A percentile compares a stretch with the other conserved stretches of the same genome.
These are phyloP conservation scores for Pholiota microspora DNA, from an alignment of 768 basidiomycete genomes.

Conservation along the genomic window DNA sequence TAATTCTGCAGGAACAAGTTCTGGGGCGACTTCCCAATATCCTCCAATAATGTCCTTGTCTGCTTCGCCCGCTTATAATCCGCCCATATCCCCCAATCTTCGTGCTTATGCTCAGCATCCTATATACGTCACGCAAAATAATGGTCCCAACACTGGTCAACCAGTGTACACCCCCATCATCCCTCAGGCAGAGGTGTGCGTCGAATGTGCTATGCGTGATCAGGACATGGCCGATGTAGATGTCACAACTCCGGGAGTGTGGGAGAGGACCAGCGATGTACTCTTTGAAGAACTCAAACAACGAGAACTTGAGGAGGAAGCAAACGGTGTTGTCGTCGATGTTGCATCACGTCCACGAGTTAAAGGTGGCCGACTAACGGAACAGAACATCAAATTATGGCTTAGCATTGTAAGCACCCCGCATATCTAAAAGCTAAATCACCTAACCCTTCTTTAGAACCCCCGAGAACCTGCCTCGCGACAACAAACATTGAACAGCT, in stretches of 20 bases:
- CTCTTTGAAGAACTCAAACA: slow-evolving; percentile 73
- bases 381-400: slow-evolving; percentile 82
- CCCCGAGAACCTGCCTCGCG: slow-evolving; percentile 86
- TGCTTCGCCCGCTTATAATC: slow-evolving; percentile 56
- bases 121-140: slow-evolving; percentile 63
- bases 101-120: slow-evolving; percentile 74
- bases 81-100: slow-evolving; percentile 64
- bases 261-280: slow-evolving; percentile 89
- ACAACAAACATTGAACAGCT: slow-evolving; percentile 76
- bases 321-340: slow-evolving; percentile 47
- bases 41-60: slow-evolving; percentile 57
- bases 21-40: slow-evolving; percentile 27
- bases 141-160: slow-evolving; percentile 45
- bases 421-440: slow-evolving; percentile 1
- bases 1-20: slow-evolving; percentile 19
- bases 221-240: slow-evolving; percentile 97
- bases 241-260: slow-evolving; percentile 81
- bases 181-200: slow-evolving; percentile 81
- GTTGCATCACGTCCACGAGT: slow-evolving; percentile 57
- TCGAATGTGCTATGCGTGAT: slow-evolving; percentile 98
- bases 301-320: slow-evolving; percentile 71
- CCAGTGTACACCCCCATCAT: slow-evolving; percentile 53
- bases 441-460: slow-evolving; percentile 51
- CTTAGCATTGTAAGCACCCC: slow-evolving; percentile 60
- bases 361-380: slow-evolving; percentile 69